A percentile compares a stretch with the other conserved stretches of the same genome.
Evolutionary conservation across 225 moss, liverwort and hornwort species (phyloP).

Genomic region (Climacium dendroides): DNA sequence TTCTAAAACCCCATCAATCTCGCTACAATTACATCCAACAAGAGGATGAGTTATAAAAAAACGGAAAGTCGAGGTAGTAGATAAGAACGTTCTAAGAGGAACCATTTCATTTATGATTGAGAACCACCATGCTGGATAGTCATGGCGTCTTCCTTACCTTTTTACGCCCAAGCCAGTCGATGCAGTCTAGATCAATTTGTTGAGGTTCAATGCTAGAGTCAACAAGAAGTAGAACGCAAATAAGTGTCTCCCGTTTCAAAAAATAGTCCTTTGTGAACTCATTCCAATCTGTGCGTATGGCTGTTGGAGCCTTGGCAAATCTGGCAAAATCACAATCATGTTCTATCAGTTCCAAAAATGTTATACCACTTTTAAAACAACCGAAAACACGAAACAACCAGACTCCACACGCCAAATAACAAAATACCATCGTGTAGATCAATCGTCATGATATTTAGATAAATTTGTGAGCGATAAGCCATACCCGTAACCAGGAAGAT

Average conservation of each 20-base stretch:
- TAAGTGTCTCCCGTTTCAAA: slow-evolving; percentile 64
- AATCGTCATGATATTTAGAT: background rate
- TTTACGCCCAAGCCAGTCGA: slow-evolving; percentile 88
- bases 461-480: background rate
- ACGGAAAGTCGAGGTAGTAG: background rate
- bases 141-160: slow-evolving; percentile 24
- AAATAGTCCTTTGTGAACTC: slow-evolving; percentile 93
- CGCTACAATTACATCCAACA: background rate
- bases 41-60: background rate
- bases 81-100: background rate
- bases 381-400: background rate
- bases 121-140: background rate
- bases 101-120: background rate
- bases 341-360: background rate
- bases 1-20: background rate
- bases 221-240: slow-evolving; percentile 73
- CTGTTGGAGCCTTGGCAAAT: slow-evolving; percentile 90
- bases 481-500: slow-evolving; percentile 98
- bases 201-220: slow-evolving; percentile 81
- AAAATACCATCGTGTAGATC: background rate
- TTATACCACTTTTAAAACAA: background rate
- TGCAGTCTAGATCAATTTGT: slow-evolving; percentile 85
- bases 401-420: background rate
- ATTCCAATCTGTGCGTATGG: slow-evolving; percentile 88
- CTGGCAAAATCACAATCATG: slow-evolving; percentile 20